Evolutionary conservation across 2,329 filamentous ascomycete species (phyloP), one percentile per base, ranked within the genome.

Genomic region (Fusarium xylarioides): DNA sequence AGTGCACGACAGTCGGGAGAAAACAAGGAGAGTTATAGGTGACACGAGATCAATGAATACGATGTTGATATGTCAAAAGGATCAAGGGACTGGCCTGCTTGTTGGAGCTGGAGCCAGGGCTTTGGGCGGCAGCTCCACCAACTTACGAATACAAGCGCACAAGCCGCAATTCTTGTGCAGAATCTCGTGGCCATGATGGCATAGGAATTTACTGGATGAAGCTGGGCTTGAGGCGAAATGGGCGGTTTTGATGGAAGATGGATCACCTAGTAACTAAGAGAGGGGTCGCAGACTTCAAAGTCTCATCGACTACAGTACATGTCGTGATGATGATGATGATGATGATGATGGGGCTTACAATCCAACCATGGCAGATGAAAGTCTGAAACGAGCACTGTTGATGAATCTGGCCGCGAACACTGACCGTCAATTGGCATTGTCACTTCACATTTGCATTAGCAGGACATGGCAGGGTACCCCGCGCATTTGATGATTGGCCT

Each of bases 41-140:
- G 60, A 71, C 75, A 77, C 71, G 71, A 77, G 75, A 74, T 70
- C 56, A 72, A 49, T 67, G 50, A 70, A 77, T 76, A 77, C 75
- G 75, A 77, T 74, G 50, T 66, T 66, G 44, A 49, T 55, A 60
- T 49, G 46, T 43, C 58, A 44, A 58, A 71, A 71, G 52, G 55
- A 71, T 54, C 40, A 49, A 65, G 40, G 47, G 49, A 53, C 58
- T 74, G 56, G 58, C 46, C 65, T 56, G 35, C 54, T 43, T 28
- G 46, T 23, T 38, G 47, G 47, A 59, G 40, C n/a, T 26, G 34
- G 52, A 44, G 44, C 47, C 49, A 46, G 34, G 16, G 26, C 14
- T 43, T 42, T 60, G 32, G 56, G 35, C 10, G 28, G 46, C 52
- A 47, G 21, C 44, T 62, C 71, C 52, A 65, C 62, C 32, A 26